Percentiles rank a stretch among this genome's conserved stretches.
phyloP scores from a whole-genome alignment of 345 rosid species.

The Draba incana region DNA sequence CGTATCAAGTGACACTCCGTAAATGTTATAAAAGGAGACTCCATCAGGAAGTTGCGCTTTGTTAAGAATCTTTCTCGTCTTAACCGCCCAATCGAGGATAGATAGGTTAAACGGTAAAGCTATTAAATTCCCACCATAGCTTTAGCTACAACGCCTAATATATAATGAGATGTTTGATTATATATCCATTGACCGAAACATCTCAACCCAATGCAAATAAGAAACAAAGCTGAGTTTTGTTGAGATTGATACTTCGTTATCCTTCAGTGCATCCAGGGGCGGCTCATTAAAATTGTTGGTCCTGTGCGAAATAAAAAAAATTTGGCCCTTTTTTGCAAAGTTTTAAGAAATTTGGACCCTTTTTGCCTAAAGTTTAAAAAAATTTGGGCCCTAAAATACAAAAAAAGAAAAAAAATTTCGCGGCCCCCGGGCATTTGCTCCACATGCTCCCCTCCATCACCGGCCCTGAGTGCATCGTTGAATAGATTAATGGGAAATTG shows the following conservation, averaged over 20 bases:
- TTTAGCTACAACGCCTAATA: slow-evolving; percentile 50
- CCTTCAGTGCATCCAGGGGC: slow-evolving; percentile 73
- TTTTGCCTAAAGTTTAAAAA: too few relatives aligned
- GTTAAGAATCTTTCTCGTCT: slow-evolving; percentile 64
- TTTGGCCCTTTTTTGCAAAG: too few relatives aligned
- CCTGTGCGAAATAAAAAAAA: too few relatives aligned
- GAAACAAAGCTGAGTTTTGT: slow-evolving; percentile 5
- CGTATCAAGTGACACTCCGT: slow-evolving; percentile 74
- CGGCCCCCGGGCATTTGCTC: too few relatives aligned
- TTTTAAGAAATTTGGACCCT: too few relatives aligned
- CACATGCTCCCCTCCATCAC: too few relatives aligned
- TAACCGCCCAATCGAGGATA: slow-evolving; percentile 71
- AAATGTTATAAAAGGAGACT: slow-evolving; percentile 75
- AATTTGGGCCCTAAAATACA: too few relatives aligned
- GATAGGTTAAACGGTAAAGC: slow-evolving; percentile 74
- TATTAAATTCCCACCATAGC: slow-evolving; percentile 60
- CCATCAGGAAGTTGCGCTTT: slow-evolving; percentile 67
- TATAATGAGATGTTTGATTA: slow-evolving; percentile 1
- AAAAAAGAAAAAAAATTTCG: too few relatives aligned
- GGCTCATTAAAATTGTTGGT: too few relatives aligned
- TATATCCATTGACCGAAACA: background rate
- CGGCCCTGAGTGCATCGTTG: slow-evolving; percentile 74
- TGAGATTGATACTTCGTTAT: slow-evolving; percentile 64
- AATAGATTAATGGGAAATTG: slow-evolving; percentile 60
- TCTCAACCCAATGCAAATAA: slow-evolving; percentile 10